Evolutionary conservation across 192 early-diverging fungal species (phyloP).

Genomic region (Backusella sp.): DNA sequence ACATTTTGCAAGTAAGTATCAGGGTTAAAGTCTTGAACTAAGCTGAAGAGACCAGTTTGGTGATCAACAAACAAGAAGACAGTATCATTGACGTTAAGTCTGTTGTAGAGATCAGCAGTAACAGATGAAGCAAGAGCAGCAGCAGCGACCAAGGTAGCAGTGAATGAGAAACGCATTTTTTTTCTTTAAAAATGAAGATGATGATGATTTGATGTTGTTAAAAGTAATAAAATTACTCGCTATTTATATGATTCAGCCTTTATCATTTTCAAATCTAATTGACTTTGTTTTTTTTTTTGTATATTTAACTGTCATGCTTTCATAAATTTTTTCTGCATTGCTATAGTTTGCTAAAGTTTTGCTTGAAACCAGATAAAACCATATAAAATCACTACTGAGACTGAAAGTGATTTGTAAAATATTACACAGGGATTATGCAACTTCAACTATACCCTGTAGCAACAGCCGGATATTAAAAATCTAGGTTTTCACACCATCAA

Average conservation of each 20-base stretch:
- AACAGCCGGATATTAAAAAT: neutral
- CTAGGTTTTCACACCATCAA: too few species aligned
- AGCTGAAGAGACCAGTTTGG: too few species aligned
- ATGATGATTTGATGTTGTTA: neutral
- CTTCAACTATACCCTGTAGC: neutral
- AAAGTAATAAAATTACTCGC: neutral
- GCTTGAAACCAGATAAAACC: neutral
- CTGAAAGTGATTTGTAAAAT: neutral
- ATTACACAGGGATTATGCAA: neutral
- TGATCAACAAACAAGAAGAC: too few species aligned
- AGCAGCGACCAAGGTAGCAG: too few species aligned
- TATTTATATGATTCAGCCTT: neutral
- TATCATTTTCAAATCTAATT: neutral
- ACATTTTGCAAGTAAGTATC: too few species aligned
- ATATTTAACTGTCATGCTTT: neutral
- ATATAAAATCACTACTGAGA: neutral
- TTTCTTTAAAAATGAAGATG: neutral
- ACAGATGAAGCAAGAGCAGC: too few species aligned
- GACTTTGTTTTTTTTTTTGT: neutral
- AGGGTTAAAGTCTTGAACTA: too few species aligned
- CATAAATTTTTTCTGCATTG: neutral
- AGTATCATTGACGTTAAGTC: too few species aligned
- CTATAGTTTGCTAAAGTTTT: neutral
- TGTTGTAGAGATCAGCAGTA: too few species aligned
- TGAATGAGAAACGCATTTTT: too few species aligned